A percentile compares a stretch with the other conserved stretches of the same genome.
phyloP scores from a whole-genome alignment of 2,329 filamentous ascomycete species.

The Claviceps paspali region DNA sequence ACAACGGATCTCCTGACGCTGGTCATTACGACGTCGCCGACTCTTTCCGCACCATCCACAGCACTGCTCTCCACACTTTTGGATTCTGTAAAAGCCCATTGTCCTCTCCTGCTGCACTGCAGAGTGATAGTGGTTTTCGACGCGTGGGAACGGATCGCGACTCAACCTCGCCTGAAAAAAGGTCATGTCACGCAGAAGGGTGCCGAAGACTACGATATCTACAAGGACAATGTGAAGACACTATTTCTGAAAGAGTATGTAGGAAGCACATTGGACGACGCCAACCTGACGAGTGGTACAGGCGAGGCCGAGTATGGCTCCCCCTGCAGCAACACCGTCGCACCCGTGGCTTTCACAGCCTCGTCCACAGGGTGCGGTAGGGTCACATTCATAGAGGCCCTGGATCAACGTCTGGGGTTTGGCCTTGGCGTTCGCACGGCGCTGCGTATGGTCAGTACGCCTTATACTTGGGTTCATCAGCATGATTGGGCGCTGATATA shows the following conservation, averaged over 20 bases:
- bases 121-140: slow-evolving; percentile 36
- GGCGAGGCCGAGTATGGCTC: slow-evolving; percentile 34
- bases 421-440: slow-evolving; percentile 38
- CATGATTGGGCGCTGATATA: slow-evolving; percentile 38
- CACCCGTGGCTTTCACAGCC: slow-evolving; percentile 6
- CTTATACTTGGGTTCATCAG: slow-evolving; percentile 42
- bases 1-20: slow-evolving; percentile 10
- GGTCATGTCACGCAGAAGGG: slow-evolving; percentile 33
- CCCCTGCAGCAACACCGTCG: slow-evolving; percentile 16
- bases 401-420: slow-evolving; percentile 32
- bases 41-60: slow-evolving; percentile 36
- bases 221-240: slow-evolving; percentile 31
- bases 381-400: slow-evolving; percentile 34
- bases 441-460: slow-evolving; percentile 28
- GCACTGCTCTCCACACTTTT: slow-evolving; percentile 34
- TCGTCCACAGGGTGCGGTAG: slow-evolving; percentile 16
- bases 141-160: slow-evolving; percentile 30
- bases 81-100: slow-evolving; percentile 28
- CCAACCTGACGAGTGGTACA: slow-evolving; percentile 5
- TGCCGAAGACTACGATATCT: slow-evolving; percentile 24
- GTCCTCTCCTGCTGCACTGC: slow-evolving; percentile 24
- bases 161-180: slow-evolving; percentile 33
- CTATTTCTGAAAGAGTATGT: slow-evolving; percentile 16
- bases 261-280: background rate
- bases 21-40: slow-evolving; percentile 39